Evolutionary conservation across 139 green algal genomes (phyloP).

Genomic region (Chlorella ohadii): DNA sequence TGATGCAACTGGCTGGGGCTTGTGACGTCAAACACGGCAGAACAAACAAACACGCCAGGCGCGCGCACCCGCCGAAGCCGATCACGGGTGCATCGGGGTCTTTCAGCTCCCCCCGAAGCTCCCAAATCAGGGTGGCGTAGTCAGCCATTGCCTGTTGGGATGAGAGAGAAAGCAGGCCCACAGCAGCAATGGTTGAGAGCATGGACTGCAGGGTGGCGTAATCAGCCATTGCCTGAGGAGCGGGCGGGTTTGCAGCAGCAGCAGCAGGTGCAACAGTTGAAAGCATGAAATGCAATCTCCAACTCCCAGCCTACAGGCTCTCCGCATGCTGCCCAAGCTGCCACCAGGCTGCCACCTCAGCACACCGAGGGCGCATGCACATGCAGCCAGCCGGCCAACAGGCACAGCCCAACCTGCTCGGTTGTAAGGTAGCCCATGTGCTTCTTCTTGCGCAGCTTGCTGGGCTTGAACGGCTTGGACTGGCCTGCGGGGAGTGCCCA

Average conservation of each 20-base stretch:
- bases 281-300: no score
- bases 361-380: no score
- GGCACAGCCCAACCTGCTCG: no score
- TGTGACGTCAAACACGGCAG: no score
- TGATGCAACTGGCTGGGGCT: no score
- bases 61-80: conserved; percentile 75
- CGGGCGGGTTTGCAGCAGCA: background rate
- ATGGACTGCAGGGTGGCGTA: conserved; percentile 72
- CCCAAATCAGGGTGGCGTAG: conserved; percentile 70
- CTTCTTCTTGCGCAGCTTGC: conserved; percentile 32
- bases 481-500: background rate
- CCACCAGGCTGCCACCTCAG: no score
- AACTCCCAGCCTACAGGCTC: no score
- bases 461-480: conserved; percentile 43
- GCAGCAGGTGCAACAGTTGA: background rate
- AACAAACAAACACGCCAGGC: background rate
- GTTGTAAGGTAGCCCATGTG: conserved; percentile 66
- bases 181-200: no score
- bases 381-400: no score
- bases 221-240: conserved; percentile 70
- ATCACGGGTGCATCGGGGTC: conserved; percentile 65
- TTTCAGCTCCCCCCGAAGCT: conserved; percentile 48
- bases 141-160: conserved; percentile 79
- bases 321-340: no score
- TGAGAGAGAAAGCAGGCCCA: conserved; percentile 14